Percentiles rank a stretch among this genome's conserved stretches.
These are phyloP conservation scores for Pterocarpus macrocarpus DNA, from an alignment of 306 rosid genomes.

Conservation along the genomic window DNA sequence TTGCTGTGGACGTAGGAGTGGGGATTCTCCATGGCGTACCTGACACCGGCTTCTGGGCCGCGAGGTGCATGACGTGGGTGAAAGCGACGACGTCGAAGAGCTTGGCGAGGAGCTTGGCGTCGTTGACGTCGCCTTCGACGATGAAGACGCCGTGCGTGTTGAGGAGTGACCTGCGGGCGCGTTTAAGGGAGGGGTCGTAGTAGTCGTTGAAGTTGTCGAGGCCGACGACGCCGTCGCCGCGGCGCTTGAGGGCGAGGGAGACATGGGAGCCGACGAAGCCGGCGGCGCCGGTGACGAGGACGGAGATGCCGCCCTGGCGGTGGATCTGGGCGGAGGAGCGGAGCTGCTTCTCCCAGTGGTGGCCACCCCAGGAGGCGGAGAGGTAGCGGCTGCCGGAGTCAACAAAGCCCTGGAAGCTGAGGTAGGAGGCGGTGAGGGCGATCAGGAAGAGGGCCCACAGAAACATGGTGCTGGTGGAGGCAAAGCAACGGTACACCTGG, in stretches of 20 bases:
- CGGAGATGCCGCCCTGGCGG: slow-evolving; percentile 77
- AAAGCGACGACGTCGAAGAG: slow-evolving; percentile 84
- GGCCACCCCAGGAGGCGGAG: slow-evolving; percentile 89
- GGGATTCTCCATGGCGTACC: slow-evolving; percentile 95
- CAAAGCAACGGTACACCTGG: slow-evolving; percentile 78
- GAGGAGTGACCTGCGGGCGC: slow-evolving; percentile 67
- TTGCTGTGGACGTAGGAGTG: slow-evolving; percentile 88
- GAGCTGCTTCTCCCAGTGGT: slow-evolving; percentile 94
- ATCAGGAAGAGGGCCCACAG: slow-evolving; percentile 83
- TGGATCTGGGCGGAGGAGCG: slow-evolving; percentile 76
- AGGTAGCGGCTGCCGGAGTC: slow-evolving; percentile 74
- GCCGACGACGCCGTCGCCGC: slow-evolving; percentile 90
- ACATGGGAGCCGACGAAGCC: slow-evolving; percentile 86
- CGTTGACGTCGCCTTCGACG: slow-evolving; percentile 81
- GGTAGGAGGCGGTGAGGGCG: slow-evolving; percentile 80
- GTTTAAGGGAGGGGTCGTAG: slow-evolving; percentile 84
- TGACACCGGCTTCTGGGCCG: slow-evolving; percentile 94
- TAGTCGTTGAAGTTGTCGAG: slow-evolving; percentile 84
- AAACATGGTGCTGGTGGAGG: slow-evolving; percentile 92
- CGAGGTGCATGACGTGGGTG: slow-evolving; percentile 90
- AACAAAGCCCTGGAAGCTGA: slow-evolving; percentile 81
- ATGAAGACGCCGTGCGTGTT: slow-evolving; percentile 61
- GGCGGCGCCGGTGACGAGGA: slow-evolving; percentile 80
- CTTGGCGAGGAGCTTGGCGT: slow-evolving; percentile 66
- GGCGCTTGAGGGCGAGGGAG: slow-evolving; percentile 70